Evolutionary conservation across 1,284 basidiomycete genomes (phyloP).

Genomic region (Fistulinella cinereoalba): DNA sequence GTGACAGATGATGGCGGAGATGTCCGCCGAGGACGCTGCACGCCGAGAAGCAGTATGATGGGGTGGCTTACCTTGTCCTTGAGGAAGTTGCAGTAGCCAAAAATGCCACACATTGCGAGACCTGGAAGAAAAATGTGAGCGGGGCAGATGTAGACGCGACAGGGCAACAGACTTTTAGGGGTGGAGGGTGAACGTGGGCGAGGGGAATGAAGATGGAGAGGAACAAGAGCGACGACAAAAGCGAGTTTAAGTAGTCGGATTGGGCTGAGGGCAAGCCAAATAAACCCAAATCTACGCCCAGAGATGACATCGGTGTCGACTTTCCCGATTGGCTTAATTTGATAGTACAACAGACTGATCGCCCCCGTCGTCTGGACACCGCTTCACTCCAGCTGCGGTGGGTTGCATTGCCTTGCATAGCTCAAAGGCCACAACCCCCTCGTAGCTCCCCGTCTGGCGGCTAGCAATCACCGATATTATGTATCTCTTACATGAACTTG

Average conservation of each 20-base stretch:
- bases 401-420: constrained; percentile 16
- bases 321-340: constrained; percentile 5
- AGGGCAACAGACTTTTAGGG: constrained; percentile 16
- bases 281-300: constrained; percentile 18
- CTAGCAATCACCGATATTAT: constrained; percentile 9
- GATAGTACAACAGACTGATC: constrained; percentile 10
- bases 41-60: constrained; percentile 5
- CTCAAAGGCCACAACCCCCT: neutral
- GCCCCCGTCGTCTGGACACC: constrained; percentile 17
- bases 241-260: constrained; percentile 31
- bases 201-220: constrained; percentile 24
- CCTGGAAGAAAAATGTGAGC: constrained; percentile 8
- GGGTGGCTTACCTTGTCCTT: constrained; percentile 76
- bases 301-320: neutral
- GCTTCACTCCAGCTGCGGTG: constrained; percentile 11
- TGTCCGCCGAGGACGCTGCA: neutral
- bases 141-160: neutral
- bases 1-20: constrained; percentile 7
- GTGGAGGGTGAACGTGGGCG: constrained; percentile 9
- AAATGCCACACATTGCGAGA: constrained; percentile 85
- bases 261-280: constrained; percentile 34
- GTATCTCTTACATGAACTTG: constrained; percentile 8
- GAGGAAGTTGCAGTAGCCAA: constrained; percentile 91
- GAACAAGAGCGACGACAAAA: constrained; percentile 4
- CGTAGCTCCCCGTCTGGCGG: neutral